These are phyloP conservation scores for Nicotiana knightiana DNA, from an alignment of 257 asterid genomes.

Conservation along the genomic window DNA sequence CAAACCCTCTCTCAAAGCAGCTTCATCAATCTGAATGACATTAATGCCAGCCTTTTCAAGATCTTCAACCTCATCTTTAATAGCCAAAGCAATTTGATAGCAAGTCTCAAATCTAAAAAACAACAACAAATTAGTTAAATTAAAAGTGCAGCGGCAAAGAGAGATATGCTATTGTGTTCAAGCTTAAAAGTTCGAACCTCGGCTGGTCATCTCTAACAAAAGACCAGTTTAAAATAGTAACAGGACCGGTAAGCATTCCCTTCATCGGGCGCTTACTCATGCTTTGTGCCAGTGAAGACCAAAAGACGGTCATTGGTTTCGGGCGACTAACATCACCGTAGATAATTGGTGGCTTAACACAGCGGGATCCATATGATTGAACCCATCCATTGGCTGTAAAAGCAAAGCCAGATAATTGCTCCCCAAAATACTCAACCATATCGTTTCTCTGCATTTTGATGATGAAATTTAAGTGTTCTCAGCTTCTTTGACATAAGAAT, in stretches of 20 bases:
- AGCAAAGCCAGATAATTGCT: constrained; percentile 94
- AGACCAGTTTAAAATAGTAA: constrained; percentile 97
- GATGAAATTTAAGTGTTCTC: constrained; percentile 4
- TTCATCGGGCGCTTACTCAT: constrained; percentile 99
- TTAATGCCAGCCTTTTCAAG: constrained; percentile 91
- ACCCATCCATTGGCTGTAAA: constrained; percentile 99
- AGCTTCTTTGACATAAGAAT: background rate
- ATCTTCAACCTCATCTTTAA: constrained; percentile 94
- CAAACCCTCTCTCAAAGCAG: constrained; percentile 92
- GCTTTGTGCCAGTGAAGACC: constrained; percentile 96
- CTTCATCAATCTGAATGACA: constrained; percentile 90
- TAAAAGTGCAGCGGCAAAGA: background rate
- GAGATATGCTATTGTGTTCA: background rate
- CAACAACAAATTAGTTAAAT: background rate
- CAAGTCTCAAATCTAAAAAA: constrained; percentile 72
- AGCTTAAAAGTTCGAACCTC: constrained; percentile 34
- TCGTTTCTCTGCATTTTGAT: constrained; percentile 69
- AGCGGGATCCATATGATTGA: constrained; percentile 94
- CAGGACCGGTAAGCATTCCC: constrained; percentile 99
- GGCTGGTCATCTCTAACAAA: constrained; percentile 95
- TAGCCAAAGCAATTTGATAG: constrained; percentile 90
- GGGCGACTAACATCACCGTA: constrained; percentile 99
- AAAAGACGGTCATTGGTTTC: constrained; percentile 91
- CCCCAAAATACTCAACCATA: constrained; percentile 99
- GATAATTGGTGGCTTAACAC: constrained; percentile 98